Evolutionary conservation across 2,329 filamentous ascomycete species (phyloP).

Genomic region (Xylariaceae sp.): DNA sequence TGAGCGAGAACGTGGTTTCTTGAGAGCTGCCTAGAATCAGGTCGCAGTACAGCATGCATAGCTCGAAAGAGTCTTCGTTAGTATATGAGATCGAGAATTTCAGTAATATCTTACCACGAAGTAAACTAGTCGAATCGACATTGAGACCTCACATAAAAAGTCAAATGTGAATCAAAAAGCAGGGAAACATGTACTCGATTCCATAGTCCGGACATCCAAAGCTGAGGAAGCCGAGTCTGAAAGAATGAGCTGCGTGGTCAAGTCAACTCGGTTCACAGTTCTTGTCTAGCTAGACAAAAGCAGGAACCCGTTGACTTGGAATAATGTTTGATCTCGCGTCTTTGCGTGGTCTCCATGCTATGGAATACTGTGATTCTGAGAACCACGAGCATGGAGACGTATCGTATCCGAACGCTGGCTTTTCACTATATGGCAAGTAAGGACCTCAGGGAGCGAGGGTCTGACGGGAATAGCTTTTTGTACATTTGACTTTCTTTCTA

Average conservation of each 20-base stretch:
- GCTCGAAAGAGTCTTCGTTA: no score
- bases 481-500: conserved; percentile 18
- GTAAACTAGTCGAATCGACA: no score
- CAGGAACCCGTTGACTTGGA: conserved; percentile 24
- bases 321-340: conserved; percentile 52
- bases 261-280: conserved; percentile 18
- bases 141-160: no score
- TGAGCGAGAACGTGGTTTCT: no score
- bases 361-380: conserved; percentile 24
- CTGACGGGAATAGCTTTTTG: conserved; percentile 7
- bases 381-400: conserved; percentile 50
- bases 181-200: conserved; percentile 50
- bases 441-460: not conserved
- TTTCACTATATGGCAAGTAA: not conserved
- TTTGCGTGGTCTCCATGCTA: conserved; percentile 56
- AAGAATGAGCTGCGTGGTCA: conserved; percentile 45
- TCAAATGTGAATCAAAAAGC: no score
- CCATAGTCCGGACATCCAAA: conserved; percentile 59
- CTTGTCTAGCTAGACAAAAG: conserved; percentile 11
- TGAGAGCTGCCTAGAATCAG: no score
- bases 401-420: conserved; percentile 59
- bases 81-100: no score
- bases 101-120: no score
- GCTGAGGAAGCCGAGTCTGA: conserved; percentile 57
- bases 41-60: no score